Percentiles rank a stretch among this genome's conserved stretches.
Conservation (phyloP, 805 yeast species). For the Candida anglica region DNA sequence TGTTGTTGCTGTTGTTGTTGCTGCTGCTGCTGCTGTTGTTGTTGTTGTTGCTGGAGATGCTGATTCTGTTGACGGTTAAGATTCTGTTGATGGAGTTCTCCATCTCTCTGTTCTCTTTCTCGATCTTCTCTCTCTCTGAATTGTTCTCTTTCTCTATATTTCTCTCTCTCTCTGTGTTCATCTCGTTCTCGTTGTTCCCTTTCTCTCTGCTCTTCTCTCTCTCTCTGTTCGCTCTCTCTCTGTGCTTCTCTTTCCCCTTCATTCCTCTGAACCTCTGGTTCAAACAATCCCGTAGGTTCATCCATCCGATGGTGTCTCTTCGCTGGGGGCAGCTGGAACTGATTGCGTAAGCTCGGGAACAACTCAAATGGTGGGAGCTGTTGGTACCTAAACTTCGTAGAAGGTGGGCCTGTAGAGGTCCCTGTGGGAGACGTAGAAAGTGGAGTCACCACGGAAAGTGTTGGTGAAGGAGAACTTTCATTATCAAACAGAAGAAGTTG, state of each 20-base stretch:
- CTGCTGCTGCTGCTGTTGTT: neutral
- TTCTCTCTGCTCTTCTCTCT: neutral
- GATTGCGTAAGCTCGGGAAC: too few species aligned
- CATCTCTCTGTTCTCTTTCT: neutral
- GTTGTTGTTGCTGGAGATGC: conserved; percentile 1
- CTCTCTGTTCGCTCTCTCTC: neutral
- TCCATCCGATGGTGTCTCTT: too few species aligned
- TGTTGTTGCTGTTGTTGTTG: neutral
- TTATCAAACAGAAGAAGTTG: conserved; percentile 5
- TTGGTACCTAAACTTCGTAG: conserved; percentile 4
- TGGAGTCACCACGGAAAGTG: too few species aligned
- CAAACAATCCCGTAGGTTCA: too few species aligned
- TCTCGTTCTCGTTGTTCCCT: neutral
- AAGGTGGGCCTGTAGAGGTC: conserved; percentile 4
- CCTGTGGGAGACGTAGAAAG: too few species aligned
- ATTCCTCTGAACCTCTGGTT: too few species aligned
- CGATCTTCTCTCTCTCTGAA: neutral
- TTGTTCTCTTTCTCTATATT: neutral
- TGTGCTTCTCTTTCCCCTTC: neutral
- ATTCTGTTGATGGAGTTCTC: neutral
- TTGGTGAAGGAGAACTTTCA: conserved; percentile 1
- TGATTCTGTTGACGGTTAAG: neutral
- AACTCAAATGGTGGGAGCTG: conserved; percentile 22
- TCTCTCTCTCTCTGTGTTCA: neutral
- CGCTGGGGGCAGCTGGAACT: too few species aligned